These are phyloP conservation scores for Nicotiana sylvestris DNA, from an alignment of 257 asterid genomes.

Conservation along the genomic window DNA sequence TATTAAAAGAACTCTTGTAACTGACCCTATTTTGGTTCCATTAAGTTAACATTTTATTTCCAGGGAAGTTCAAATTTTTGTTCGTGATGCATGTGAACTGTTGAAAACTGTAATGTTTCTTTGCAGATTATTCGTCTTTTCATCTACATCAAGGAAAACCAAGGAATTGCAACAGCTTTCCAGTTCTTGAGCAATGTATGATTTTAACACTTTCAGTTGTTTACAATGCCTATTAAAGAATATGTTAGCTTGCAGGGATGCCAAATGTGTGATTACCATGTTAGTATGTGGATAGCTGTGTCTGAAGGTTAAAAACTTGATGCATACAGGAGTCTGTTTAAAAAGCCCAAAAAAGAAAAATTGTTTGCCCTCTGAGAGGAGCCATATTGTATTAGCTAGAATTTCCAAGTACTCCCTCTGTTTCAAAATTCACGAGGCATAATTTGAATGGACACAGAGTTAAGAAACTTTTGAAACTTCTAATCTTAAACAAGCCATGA, in stretches of 20 bases:
- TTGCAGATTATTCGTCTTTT: slow-evolving; percentile 86
- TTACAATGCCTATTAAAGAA: not conserved
- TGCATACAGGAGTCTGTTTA: not conserved
- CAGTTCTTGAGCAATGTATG: slow-evolving; percentile 91
- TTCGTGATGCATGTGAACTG: slow-evolving; percentile 4
- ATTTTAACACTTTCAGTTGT: slow-evolving; percentile 23
- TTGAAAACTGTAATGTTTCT: slow-evolving; percentile 16
- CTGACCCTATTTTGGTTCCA: not conserved
- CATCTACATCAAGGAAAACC: slow-evolving; percentile 73
- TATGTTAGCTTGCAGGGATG: not conserved
- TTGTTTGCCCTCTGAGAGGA: slow-evolving; percentile 1
- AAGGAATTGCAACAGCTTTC: slow-evolving; percentile 71
- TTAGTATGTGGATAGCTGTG: not conserved
- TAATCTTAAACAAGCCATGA: too few relatives aligned
- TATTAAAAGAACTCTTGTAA: not conserved
- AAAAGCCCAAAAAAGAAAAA: not conserved
- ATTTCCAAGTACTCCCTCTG: not conserved
- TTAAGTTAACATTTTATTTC: not conserved
- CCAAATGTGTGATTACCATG: not conserved
- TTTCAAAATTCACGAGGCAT: too few relatives aligned
- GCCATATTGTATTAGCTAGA: not conserved
- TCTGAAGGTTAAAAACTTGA: not conserved
- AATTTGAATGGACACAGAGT: too few relatives aligned
- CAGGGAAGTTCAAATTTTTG: not conserved
- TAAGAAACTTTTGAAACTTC: too few relatives aligned